Evolutionary conservation across 352 stramenopile genomes (phyloP).

Genomic region (Phytophthora meadii): DNA sequence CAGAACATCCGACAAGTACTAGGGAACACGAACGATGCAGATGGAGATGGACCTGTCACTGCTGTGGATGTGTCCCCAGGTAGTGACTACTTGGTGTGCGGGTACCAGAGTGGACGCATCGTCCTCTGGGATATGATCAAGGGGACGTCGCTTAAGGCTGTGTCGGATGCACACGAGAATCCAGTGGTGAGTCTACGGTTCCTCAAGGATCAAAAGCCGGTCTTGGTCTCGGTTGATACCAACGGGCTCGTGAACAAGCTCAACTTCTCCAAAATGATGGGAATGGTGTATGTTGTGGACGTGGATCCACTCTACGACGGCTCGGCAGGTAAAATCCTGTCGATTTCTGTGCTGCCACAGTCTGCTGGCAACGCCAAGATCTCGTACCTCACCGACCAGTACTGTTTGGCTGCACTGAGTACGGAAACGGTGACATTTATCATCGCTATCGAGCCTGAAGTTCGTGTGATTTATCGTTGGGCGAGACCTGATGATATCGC

Average conservation of each 20-base stretch:
- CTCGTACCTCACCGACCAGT: constrained; percentile 86
- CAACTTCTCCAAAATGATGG: constrained; percentile 95
- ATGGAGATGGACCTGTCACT: constrained; percentile 82
- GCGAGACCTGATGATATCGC: constrained; percentile 77
- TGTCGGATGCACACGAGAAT: constrained; percentile 91
- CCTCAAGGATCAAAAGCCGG: constrained; percentile 87
- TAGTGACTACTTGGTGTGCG: constrained; percentile 92
- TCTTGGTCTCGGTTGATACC: constrained; percentile 83
- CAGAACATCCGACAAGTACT: constrained; percentile 93
- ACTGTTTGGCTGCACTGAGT: constrained; percentile 81
- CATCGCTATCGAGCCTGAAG: constrained; percentile 94
- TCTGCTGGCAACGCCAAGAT: constrained; percentile 87
- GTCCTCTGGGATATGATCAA: constrained; percentile 98
- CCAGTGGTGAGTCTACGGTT: constrained; percentile 88
- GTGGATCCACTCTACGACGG: constrained; percentile 96
- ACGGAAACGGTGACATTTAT: constrained; percentile 96
- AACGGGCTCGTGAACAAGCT: constrained; percentile 95
- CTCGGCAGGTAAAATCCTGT: constrained; percentile 89
- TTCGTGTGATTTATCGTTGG: constrained; percentile 96
- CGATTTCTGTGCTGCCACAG: constrained; percentile 81
- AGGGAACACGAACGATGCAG: constrained; percentile 79
- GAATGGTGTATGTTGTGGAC: constrained; percentile 93
- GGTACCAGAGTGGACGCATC: constrained; percentile 93
- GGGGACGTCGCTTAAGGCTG: constrained; percentile 89
- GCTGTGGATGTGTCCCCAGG: constrained; percentile 89